Evolutionary conservation across 371 early-diverging fungal genomes (phyloP), one percentile per base, ranked within the genome.

Genomic region (Mortierella sp.): DNA sequence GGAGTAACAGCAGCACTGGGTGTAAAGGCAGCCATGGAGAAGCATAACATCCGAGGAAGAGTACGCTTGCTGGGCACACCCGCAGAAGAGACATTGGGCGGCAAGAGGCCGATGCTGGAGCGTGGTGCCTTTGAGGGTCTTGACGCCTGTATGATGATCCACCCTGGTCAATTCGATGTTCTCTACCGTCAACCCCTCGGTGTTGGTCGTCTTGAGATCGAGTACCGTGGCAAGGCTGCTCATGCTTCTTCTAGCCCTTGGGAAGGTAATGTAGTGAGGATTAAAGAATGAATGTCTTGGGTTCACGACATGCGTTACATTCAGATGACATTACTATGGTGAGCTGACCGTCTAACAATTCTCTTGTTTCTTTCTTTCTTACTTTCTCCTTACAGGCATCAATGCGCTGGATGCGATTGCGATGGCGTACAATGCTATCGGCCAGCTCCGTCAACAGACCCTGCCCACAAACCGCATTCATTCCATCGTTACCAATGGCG

Each of bases 31-130:
- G 90, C 92, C 11, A 71, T 95, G 84, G 90, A 93, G 74, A 75
- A 84, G 60, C 83, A 89, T 26, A 72, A 90, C 34, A 75, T 96
- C 19, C 76, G 88, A 24, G 96, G 94, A 13, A 88, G 85, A 8
- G 93, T 96, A 42, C 90, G 88, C n/a, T 86, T 96, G 48, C 93
- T 93, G 91, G 97, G 96, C 21, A 95, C 96, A 8, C 96, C 97
- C 7, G 96, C 95, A 9, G 96, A 97, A 85, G 97, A 97, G 86
- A 89, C 90, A 0, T 80, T 84, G 10, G 93, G 93, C 47, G 97
- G 96, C 44, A 97, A 97, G 79, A 90, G 93, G 28, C 83, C 81
- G 0, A 91, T 97, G 91, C 85, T 95, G 50, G 82, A 93, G 19
- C 70, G 85, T 3, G 94, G 93, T 0, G 93, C 92, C 24, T 92